Evolutionary conservation across 345 rosid species (phyloP).

Genomic region (Durio zibethinus): DNA sequence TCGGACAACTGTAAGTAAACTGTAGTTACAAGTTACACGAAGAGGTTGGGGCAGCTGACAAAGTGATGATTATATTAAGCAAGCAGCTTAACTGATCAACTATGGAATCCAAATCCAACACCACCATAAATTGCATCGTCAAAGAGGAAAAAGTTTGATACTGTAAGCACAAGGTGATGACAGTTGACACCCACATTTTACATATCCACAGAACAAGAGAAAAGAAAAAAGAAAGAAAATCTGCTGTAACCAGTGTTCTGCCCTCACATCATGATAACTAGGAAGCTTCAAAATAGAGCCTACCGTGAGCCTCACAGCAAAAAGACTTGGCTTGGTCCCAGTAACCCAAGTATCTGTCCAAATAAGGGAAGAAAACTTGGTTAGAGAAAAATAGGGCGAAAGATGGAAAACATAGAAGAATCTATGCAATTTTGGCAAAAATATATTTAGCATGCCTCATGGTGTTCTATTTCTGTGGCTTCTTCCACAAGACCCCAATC

Average conservation of each 20-base stretch:
- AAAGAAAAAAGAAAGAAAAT: background rate
- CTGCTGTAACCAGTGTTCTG: background rate
- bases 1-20: too few species aligned
- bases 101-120: background rate
- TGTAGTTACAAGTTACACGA: too few species aligned
- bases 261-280: background rate
- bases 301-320: background rate
- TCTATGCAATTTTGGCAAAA: background rate
- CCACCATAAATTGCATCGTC: background rate
- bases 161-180: background rate
- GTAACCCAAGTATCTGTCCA: conserved; percentile 1
- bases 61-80: background rate
- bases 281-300: background rate
- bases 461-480: conserved; percentile 60
- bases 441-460: conserved; percentile 15
- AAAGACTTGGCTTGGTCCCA: background rate
- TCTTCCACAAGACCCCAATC: conserved; percentile 96
- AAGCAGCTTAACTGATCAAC: background rate
- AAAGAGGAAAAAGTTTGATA: background rate
- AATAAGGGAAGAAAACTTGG: background rate
- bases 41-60: background rate
- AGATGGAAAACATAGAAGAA: background rate
- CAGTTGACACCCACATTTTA: background rate
- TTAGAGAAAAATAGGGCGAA: background rate
- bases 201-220: conserved; percentile 2